Evolutionary conservation across 2,329 filamentous ascomycete species (phyloP).

Genomic region (Sclerotinia spermophila): DNA sequence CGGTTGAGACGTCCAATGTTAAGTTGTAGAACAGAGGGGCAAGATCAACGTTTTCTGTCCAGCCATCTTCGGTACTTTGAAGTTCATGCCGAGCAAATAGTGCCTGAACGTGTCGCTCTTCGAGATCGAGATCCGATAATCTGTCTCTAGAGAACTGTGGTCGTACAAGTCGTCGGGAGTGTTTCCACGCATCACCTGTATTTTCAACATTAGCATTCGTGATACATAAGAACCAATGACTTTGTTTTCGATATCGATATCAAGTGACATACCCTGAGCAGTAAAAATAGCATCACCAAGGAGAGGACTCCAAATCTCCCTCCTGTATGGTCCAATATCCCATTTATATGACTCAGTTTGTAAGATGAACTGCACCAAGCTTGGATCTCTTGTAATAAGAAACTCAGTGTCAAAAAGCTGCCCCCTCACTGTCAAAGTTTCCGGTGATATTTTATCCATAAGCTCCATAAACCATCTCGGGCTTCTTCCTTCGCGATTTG

Average conservation of each 20-base stretch:
- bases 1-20: conserved; percentile 63
- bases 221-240: too few relatives aligned
- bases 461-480: conserved; percentile 1
- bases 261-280: background rate
- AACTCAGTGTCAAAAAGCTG: conserved; percentile 5
- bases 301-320: conserved; percentile 36
- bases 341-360: conserved; percentile 27
- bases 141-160: conserved; percentile 44
- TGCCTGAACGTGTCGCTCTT: conserved; percentile 42
- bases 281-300: conserved; percentile 32
- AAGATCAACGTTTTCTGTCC: conserved; percentile 51
- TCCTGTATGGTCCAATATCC: conserved; percentile 39
- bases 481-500: conserved; percentile 3
- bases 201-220: background rate
- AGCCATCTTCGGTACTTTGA: conserved; percentile 22
- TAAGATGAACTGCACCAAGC: background rate
- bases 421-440: conserved; percentile 1
- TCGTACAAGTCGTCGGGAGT: conserved; percentile 41
- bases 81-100: conserved; percentile 19
- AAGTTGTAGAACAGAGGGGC: conserved; percentile 61
- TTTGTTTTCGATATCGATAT: background rate
- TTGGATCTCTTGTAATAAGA: conserved; percentile 5
- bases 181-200: conserved; percentile 34
- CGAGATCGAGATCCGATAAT: conserved; percentile 43
- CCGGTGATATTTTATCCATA: background rate